These are phyloP conservation scores for Verticillium klebahnii DNA, from an alignment of 2,329 filamentous ascomycete genomes.

Conservation along the genomic window DNA sequence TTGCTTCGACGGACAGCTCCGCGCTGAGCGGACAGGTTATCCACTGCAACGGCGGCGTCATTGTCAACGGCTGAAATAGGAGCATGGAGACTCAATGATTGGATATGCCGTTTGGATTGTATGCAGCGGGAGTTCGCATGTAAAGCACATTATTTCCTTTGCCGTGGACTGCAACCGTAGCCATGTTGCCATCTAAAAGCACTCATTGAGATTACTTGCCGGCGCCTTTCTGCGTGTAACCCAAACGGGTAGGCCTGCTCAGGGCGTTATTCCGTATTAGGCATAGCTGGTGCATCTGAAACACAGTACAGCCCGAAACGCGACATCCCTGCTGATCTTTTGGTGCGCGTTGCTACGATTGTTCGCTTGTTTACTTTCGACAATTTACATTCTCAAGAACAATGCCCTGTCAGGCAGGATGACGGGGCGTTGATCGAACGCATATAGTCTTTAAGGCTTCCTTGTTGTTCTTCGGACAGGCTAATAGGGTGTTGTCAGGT, in stretches of 20 bases:
- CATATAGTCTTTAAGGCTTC: no score
- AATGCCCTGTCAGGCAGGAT: no score
- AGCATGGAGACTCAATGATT: not conserved
- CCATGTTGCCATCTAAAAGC: not conserved
- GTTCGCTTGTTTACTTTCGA: not conserved
- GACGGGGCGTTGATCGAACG: no score
- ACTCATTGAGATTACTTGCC: not conserved
- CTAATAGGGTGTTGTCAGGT: no score
- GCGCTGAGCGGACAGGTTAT: slow-evolving; percentile 68
- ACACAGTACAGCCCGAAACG: not conserved
- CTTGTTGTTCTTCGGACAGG: no score
- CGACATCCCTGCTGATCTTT: slow-evolving; percentile 1
- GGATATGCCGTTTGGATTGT: no score
- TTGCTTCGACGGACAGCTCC: slow-evolving; percentile 70
- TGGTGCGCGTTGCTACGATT: not conserved
- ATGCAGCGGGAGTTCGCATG: not conserved
- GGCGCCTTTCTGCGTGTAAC: not conserved
- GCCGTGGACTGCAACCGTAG: not conserved
- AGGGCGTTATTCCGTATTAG: not conserved
- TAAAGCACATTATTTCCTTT: not conserved
- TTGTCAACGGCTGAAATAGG: slow-evolving; percentile 40
- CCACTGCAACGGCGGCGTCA: slow-evolving; percentile 46
- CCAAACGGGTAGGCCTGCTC: not conserved
- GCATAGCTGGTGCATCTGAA: not conserved
- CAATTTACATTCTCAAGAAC: not conserved